A percentile compares a stretch with the other conserved stretches of the same genome.
phyloP scores from a whole-genome alignment of 495 filamentous ascomycete species.

The Penicillium chermesinum region DNA sequence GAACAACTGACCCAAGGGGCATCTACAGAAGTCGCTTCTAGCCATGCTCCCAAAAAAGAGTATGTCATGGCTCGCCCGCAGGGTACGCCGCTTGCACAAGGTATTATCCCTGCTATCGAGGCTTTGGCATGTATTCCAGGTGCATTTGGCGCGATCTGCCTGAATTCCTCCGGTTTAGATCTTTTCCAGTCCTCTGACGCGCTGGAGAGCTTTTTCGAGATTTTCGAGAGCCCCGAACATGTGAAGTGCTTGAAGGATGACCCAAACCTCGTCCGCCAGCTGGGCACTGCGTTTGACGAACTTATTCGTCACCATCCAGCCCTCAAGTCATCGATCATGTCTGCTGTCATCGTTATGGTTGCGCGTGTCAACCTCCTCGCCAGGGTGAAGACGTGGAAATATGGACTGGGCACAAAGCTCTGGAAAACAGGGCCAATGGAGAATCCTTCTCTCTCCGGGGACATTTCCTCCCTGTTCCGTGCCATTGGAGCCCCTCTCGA shows the following conservation, averaged over 20 bases:
- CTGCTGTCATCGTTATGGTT: slow-evolving; percentile 77
- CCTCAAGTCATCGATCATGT: slow-evolving; percentile 72
- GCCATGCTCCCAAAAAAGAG: slow-evolving; percentile 18
- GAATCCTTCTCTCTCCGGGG: slow-evolving; percentile 26
- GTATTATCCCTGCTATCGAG: slow-evolving; percentile 79
- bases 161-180: slow-evolving; percentile 83
- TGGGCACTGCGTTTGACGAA: slow-evolving; percentile 89
- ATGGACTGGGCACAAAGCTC: slow-evolving; percentile 74
- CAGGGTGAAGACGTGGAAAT: slow-evolving; percentile 56
- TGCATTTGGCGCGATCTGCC: slow-evolving; percentile 88
- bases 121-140: slow-evolving; percentile 79
- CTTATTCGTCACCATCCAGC: slow-evolving; percentile 87
- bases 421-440: slow-evolving; percentile 52
- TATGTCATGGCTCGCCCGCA: slow-evolving; percentile 32
- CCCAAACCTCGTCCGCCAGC: slow-evolving; percentile 43
- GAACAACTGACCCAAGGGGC: slow-evolving; percentile 10
- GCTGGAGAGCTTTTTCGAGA: slow-evolving; percentile 81
- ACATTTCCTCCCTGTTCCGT: slow-evolving; percentile 29
- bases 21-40: slow-evolving; percentile 10
- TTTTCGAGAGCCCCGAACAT: slow-evolving; percentile 88
- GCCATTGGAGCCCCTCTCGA: slow-evolving; percentile 31
- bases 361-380: slow-evolving; percentile 68
- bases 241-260: slow-evolving; percentile 76
- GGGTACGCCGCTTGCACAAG: slow-evolving; percentile 52
- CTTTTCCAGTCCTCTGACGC: slow-evolving; percentile 81